Percentiles rank a stretch among this genome's conserved stretches.
These are phyloP conservation scores for Fusarium coffeatum DNA, from an alignment of 2,329 filamentous ascomycete genomes.

Conservation along the genomic window DNA sequence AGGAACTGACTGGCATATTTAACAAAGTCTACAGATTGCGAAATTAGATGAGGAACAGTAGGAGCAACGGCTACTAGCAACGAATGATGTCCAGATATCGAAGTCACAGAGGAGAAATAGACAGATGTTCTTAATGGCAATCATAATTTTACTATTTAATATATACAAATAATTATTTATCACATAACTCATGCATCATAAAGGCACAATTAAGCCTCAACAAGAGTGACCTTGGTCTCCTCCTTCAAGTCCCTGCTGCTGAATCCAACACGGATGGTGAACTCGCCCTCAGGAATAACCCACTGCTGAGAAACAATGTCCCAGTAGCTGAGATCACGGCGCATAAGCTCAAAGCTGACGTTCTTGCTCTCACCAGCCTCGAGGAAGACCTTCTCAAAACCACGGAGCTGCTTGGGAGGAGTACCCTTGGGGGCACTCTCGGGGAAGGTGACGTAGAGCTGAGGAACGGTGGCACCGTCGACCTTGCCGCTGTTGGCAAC, in stretches of 20 bases:
- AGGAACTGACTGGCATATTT: neutral
- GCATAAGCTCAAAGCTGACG: constrained; percentile 59
- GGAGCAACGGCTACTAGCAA: neutral
- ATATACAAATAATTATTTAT: constrained; percentile 16
- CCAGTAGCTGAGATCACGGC: constrained; percentile 63
- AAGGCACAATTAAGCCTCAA: constrained; percentile 30
- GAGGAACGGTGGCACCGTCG: constrained; percentile 62
- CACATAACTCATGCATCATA: constrained; percentile 37
- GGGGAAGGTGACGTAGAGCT: constrained; percentile 65
- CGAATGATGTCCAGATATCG: neutral
- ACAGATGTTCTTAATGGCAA: neutral
- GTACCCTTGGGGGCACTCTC: constrained; percentile 54
- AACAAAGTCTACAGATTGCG: neutral
- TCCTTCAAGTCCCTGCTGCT: constrained; percentile 46
- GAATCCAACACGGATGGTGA: constrained; percentile 45
- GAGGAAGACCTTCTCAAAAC: constrained; percentile 63
- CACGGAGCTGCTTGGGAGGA: constrained; percentile 61
- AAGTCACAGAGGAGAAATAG: neutral
- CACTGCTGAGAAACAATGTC: constrained; percentile 57
- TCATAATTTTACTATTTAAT: constrained; percentile 12
- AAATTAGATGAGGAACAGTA: neutral
- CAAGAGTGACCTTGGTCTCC: constrained; percentile 37
- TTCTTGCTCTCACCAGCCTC: constrained; percentile 53
- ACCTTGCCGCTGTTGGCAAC: constrained; percentile 64
- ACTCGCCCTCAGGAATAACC: constrained; percentile 48